These are phyloP conservation scores for Globisporangium solare DNA, from an alignment of 352 stramenopile species.

Conservation along the genomic window DNA sequence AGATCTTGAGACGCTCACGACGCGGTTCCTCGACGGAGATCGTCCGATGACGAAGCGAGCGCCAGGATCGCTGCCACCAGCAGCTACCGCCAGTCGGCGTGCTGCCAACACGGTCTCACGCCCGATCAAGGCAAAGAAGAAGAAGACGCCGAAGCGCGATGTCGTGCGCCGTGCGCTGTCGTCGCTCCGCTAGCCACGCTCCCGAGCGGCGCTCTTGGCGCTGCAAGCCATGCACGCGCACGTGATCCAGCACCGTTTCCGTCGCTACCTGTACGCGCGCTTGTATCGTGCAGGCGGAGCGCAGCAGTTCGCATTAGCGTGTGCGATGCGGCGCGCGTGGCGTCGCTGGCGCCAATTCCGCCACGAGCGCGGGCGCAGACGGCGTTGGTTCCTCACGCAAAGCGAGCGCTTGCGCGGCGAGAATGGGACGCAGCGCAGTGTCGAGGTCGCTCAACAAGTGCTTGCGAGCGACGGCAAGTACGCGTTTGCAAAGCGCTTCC, in stretches of 20 bases:
- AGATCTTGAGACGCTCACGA: constrained; percentile 3
- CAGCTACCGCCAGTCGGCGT: background rate
- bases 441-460: constrained; percentile 13
- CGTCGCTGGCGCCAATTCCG: background rate
- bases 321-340: constrained; percentile 10
- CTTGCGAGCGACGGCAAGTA: constrained; percentile 39
- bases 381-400: background rate
- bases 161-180: background rate
- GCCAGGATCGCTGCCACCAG: background rate
- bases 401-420: background rate
- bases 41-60: background rate
- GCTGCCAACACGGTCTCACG: background rate
- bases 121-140: background rate
- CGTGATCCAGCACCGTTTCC: constrained; percentile 20
- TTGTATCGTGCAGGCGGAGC: constrained; percentile 3
- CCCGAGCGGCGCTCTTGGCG: constrained; percentile 8
- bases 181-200: no score
- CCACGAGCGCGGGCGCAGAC: background rate
- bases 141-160: background rate
- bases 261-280: constrained; percentile 19
- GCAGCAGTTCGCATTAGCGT: constrained; percentile 17
- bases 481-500: constrained; percentile 36
- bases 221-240: constrained; percentile 19
- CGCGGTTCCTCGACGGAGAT: background rate
- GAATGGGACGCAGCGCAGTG: background rate